Evolutionary conservation across 768 basidiomycete genomes (phyloP).

Genomic region (Boletus bicolor): DNA sequence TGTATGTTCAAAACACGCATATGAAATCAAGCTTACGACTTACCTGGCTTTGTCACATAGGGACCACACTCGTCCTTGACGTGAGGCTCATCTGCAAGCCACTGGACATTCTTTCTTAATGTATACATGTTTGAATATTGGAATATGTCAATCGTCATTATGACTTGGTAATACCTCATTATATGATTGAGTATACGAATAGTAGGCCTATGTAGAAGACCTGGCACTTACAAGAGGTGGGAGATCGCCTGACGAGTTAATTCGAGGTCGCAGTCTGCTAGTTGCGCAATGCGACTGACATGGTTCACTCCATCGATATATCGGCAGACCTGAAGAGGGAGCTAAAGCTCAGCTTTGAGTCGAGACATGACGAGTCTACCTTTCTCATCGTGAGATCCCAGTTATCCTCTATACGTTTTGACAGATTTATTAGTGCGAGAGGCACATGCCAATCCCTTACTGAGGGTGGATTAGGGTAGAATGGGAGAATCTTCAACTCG

Average conservation of each 20-base stretch:
- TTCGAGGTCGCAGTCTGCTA: constrained; percentile 84
- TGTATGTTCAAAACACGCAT: constrained; percentile 1
- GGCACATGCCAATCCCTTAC: constrained; percentile 97
- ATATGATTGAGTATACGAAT: constrained; percentile 3
- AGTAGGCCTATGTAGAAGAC: not conserved
- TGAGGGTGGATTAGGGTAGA: constrained; percentile 88
- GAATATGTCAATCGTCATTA: constrained; percentile 96
- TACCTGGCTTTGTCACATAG: constrained; percentile 82
- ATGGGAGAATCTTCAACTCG: constrained; percentile 94
- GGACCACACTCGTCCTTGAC: constrained; percentile 89
- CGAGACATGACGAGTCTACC: constrained; percentile 37
- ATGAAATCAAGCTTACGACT: not conserved
- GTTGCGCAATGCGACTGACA: constrained; percentile 83
- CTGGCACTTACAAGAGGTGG: constrained; percentile 74
- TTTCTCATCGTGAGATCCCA: constrained; percentile 96
- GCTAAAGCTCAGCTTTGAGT: not conserved
- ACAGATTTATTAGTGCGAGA: constrained; percentile 79
- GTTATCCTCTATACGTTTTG: constrained; percentile 78
- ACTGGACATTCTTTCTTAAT: constrained; percentile 79
- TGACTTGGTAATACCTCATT: constrained; percentile 89
- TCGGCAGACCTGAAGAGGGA: constrained; percentile 51
- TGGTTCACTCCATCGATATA: constrained; percentile 91
- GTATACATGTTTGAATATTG: constrained; percentile 99
- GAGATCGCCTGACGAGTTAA: constrained; percentile 84
- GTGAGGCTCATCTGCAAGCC: constrained; percentile 80